phyloP scores from a whole-genome alignment of 768 basidiomycete genomes.

The Boletus rubropictus region DNA sequence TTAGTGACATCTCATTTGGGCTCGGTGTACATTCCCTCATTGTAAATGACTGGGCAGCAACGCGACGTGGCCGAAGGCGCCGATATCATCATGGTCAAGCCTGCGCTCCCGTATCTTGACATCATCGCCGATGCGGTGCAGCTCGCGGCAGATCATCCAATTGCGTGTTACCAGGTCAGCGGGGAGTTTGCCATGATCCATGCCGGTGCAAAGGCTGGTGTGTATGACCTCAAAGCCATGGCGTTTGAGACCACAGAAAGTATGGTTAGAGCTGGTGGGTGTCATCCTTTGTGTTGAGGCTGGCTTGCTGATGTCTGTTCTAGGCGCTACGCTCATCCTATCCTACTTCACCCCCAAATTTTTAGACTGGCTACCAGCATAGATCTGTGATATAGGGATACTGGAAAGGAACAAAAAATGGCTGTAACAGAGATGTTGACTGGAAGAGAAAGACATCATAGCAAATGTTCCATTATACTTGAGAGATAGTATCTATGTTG shows the following conservation, averaged over 20 bases:
- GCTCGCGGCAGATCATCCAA: conserved; percentile 78
- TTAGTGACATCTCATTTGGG: conserved; percentile 36
- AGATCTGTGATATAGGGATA: neutral
- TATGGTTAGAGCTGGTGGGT: conserved; percentile 85
- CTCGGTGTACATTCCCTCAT: neutral
- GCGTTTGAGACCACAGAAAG: conserved; percentile 90
- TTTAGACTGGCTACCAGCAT: conserved; percentile 69
- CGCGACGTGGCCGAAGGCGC: conserved; percentile 90
- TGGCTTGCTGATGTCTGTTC: conserved; percentile 6
- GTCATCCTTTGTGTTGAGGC: neutral
- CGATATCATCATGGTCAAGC: conserved; percentile 99
- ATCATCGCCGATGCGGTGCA: conserved; percentile 84
- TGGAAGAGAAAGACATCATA: neutral
- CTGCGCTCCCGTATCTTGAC: conserved; percentile 92
- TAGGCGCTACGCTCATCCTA: conserved; percentile 84
- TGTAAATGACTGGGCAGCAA: conserved; percentile 43
- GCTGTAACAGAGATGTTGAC: neutral
- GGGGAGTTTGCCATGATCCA: conserved; percentile 98
- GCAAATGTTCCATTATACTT: neutral
- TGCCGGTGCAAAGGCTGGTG: conserved; percentile 87
- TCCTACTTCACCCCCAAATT: conserved; percentile 97
- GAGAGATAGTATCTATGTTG: too few relatives aligned
- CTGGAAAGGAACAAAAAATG: neutral
- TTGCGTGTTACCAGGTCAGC: conserved; percentile 97
- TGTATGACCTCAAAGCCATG: conserved; percentile 90